Base-by-base conservation (phyloP, 2,329 filamentous ascomycete genomes). In the Cytospora piceae region DNA sequence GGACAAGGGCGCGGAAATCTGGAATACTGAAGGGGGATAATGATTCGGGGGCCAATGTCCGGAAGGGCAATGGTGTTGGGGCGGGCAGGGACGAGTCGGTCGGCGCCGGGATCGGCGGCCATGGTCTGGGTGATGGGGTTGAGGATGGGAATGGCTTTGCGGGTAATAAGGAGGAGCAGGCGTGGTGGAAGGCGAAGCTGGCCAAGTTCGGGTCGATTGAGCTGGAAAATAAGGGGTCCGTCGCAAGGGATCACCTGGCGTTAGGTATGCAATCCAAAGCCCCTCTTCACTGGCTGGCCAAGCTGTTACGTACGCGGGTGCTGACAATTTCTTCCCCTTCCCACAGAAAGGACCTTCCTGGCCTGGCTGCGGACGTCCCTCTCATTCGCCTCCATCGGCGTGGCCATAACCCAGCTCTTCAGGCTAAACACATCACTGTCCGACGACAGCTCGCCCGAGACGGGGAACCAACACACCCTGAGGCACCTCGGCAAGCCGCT, bases 351-450 rank as follows among this genome's bases (percentile, higher is more conserved):
- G 24, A 95, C 92, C 0, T 95, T 94, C 76, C 85, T 95, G 37
- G 92, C 92, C 63, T 95, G 92, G 92, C 83, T 95, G 53, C 86
- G 92, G 61, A 95, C 92, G 3, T 93, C 90, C 2, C 84, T 95
- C 42, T 88, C 90, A 29, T 95, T 95, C 73, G 90, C 91, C 14
- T 90, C 86, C 39, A 94, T 95, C 70, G 92, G 92, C 65, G 91
- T 95, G 67, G 92, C 91, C 53, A 85, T 95, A 51, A 94, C 92
- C 1, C 92, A 95, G 75, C 86, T 95, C 57, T 94, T 95, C 79
- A 89, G 92, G 31, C 87, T 95, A 65, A 94, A 94, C 79, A 90
- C 88, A 0, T 84, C 87, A 11, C 79, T 90, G 51, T 73, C 78
- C 27, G 71, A 74, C 49, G 76, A 77, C 29, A 69, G 68, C 42